Percentiles rank a stretch among this genome's conserved stretches.
Evolutionary conservation across 495 filamentous ascomycete genomes (phyloP).

Genomic region (Xylaria palmicola): DNA sequence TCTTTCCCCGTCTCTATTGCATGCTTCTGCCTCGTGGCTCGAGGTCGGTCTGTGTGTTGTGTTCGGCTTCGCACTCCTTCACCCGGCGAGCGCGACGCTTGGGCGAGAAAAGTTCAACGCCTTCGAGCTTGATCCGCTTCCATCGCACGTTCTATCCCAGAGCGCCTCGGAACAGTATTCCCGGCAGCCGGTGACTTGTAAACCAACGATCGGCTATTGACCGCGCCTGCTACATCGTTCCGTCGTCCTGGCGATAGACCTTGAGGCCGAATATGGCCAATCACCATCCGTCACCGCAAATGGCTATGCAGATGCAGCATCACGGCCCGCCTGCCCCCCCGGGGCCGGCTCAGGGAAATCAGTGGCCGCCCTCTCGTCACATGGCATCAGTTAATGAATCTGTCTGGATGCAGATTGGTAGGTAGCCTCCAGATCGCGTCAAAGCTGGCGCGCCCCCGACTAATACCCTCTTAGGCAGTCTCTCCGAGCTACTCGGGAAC

Average conservation of each 20-base stretch:
- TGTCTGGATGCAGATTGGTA: conserved; percentile 95
- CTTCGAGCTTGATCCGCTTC: background rate
- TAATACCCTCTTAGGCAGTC: conserved; percentile 59
- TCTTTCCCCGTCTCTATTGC: too few species aligned
- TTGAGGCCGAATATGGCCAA: conserved; percentile 44
- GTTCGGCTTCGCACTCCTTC: too few species aligned
- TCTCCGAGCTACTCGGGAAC: conserved; percentile 86
- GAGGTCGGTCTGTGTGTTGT: too few species aligned
- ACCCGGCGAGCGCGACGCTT: too few species aligned
- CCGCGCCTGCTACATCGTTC: too few species aligned
- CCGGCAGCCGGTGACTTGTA: too few species aligned
- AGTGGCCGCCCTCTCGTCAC: conserved; percentile 44
- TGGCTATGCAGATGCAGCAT: conserved; percentile 60
- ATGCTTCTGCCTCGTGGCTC: too few species aligned
- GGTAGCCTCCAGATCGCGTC: conserved; percentile 21
- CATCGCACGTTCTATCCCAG: background rate
- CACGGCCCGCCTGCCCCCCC: conserved; percentile 49
- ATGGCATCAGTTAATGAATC: conserved; percentile 67
- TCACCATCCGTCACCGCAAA: conserved; percentile 56
- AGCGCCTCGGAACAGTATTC: background rate
- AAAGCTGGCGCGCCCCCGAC: conserved; percentile 12
- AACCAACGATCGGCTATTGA: too few species aligned
- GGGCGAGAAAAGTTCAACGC: background rate
- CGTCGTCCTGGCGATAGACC: background rate
- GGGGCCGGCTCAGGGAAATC: conserved; percentile 30